phyloP scores from a whole-genome alignment of 192 early-diverging fungal species.

The Backusella psychrophila region DNA sequence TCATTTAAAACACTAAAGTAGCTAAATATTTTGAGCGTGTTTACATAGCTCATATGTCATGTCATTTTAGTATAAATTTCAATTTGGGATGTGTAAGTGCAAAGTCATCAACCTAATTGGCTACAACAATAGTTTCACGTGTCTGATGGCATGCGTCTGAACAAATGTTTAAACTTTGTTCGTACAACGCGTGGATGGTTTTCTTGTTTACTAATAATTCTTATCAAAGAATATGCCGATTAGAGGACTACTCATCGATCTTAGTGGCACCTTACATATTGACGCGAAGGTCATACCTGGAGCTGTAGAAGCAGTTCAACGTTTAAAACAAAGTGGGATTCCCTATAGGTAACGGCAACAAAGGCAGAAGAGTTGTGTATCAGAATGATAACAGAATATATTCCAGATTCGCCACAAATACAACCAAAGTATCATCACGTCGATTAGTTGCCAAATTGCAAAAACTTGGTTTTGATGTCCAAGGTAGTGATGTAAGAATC shows the following conservation, averaged over 20 bases:
- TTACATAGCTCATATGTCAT: too few relatives aligned
- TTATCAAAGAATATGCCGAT: constrained; percentile 3
- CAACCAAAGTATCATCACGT: constrained; percentile 70
- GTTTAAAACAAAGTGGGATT: constrained; percentile 57
- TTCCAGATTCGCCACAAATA: constrained; percentile 84
- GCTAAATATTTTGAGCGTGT: too few relatives aligned
- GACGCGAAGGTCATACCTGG: constrained; percentile 61
- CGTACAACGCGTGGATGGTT: not conserved
- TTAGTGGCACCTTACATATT: constrained; percentile 80
- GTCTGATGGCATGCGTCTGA: not conserved
- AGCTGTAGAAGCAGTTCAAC: constrained; percentile 62
- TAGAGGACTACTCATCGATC: constrained; percentile 69
- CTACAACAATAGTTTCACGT: too few relatives aligned
- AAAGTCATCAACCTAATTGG: too few relatives aligned
- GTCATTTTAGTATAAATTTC: too few relatives aligned
- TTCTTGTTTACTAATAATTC: not conserved
- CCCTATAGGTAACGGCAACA: constrained; percentile 31
- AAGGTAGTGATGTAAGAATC: constrained; percentile 48
- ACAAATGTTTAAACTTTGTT: not conserved
- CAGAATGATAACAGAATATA: not conserved
- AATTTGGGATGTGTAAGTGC: too few relatives aligned
- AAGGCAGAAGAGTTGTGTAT: not conserved
- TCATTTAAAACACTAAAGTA: too few relatives aligned
- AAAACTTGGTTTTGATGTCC: constrained; percentile 67
- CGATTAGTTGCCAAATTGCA: constrained; percentile 57